Evolutionary conservation across 306 rosid genomes (phyloP), one percentile per base, ranked within the genome.

Genomic region (Medicago arabica): DNA sequence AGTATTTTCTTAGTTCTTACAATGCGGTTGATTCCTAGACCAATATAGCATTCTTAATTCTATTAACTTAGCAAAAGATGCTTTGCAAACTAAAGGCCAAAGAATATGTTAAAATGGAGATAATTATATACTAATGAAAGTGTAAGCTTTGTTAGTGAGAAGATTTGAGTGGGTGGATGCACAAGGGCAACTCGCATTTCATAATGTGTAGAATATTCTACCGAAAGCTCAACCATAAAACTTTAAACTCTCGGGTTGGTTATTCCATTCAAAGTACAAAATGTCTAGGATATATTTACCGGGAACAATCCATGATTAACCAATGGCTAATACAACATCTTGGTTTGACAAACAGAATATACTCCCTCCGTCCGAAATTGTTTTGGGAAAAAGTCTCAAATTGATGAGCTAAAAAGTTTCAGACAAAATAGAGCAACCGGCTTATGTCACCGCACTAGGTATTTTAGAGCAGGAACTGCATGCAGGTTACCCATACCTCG

Each of bases 51-150:
- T 58, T 74, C 28, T 43, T 31, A 58, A 49, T 75, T 49, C 72
- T 15, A 9, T 80, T 59, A 16, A 62, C 50, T 74, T 43, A 3
- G 58, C 54, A 74, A 67, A 80, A 80, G 76, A 69, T 74, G 66
- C 67, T 59, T 54, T 58, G 15, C 41, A 68, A 39, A 75, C 6
- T 11, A 61, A n/a, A 50, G 7, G 14, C 7, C 15, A 69, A 9
- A 40, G 40, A 59, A 75, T 81, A 50, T n/a, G 39, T 67, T 43
- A 67, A 39, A 47, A 31, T 46, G 2, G 23, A 55, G 15, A 55
- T 6, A 17, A 53, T 17, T 17, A 51, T 51, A 21, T 9, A 21
- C 40, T 34, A n/a, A 25, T 9, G 9, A 72, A 51, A 39, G 58
- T 46, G 18, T 74, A 69, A 25, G n/a, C 41, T 25, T 53, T 64